Conservation (phyloP, 1,284 basidiomycete genomes). For the Erythrobasidium hasegawianum region DNA sequence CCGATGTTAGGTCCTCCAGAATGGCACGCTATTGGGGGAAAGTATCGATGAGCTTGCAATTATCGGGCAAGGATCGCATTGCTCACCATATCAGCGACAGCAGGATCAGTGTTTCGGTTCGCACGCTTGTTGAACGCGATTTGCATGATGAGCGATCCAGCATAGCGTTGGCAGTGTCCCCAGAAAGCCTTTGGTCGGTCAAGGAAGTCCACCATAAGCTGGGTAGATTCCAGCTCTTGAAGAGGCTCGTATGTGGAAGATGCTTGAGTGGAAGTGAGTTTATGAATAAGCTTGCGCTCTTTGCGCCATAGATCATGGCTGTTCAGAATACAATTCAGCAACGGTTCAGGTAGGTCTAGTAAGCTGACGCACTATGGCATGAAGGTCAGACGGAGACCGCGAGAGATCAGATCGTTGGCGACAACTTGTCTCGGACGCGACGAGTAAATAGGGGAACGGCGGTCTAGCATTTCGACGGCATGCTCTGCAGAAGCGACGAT, state of each 20-base stretch:
- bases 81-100: constrained; percentile 42
- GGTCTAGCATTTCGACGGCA: constrained; percentile 46
- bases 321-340: neutral
- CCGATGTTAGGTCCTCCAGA: constrained; percentile 24
- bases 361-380: constrained; percentile 42
- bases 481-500: constrained; percentile 40
- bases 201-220: constrained; percentile 43
- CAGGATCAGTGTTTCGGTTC: constrained; percentile 39
- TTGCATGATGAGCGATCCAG: constrained; percentile 46
- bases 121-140: constrained; percentile 46
- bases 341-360: no score
- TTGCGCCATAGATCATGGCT: constrained; percentile 41
- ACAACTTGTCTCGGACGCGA: constrained; percentile 45
- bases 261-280: constrained; percentile 41
- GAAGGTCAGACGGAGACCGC: constrained; percentile 45
- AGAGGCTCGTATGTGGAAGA: constrained; percentile 44
- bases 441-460: constrained; percentile 44
- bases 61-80: no score
- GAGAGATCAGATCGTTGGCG: constrained; percentile 44
- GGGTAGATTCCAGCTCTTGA: constrained; percentile 43
- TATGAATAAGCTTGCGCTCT: constrained; percentile 43
- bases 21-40: constrained; percentile 29
- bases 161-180: constrained; percentile 46
- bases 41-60: no score
- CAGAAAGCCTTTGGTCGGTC: constrained; percentile 40